Base-by-base conservation (phyloP, 495 filamentous ascomycete species). In the Astrothelium subdiscretum region DNA sequence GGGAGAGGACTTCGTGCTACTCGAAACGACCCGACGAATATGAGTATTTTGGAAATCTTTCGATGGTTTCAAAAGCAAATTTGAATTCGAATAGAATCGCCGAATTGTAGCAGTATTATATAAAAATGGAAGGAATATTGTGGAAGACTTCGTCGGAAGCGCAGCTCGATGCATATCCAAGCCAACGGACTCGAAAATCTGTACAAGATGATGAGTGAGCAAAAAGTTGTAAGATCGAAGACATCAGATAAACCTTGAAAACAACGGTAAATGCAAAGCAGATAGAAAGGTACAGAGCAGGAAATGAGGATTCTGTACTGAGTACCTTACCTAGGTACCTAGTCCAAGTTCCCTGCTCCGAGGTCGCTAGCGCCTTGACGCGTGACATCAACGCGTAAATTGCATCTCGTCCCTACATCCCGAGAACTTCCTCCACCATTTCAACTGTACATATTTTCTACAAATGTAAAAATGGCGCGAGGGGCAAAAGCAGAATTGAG, bases 401-500 rank as follows among this genome's bases (percentile, higher is more conserved):
- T 22, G 0, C 2, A 15, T 15, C n/a, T 1, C 5, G 13, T 5
- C 12, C n/a, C 12, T 48, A 5, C 43, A 18, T 48, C n/a, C n/a
- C 13, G 20, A 18, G 20, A 18, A 15, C 20, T 15, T 38, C 35
- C 8, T 8, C 15, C 35, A 15, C 15, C 35, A 38, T 38, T 38
- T 62, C 2, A 0, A 18, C 29, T 26, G 13, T 59, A 29, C 8
- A 10, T 57, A 38, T 18, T 63, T 43, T 31, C 59, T 26, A 48
- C n/a, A 48, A 48, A 48, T 48, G 5, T 20, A 2, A 60, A 15
- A 27, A 72, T 72, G 70, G 68, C 70, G 35, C 68, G 31, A 11
- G 63, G 32, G 26, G 57, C 26, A 63, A 70, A 58, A 52, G 62
- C 68, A 40, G 78, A 78, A 42, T 62, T 85, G 29, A 85, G 79